These are phyloP conservation scores for Lactarius sp. DNA, from an alignment of 768 basidiomycete genomes.

Conservation along the genomic window DNA sequence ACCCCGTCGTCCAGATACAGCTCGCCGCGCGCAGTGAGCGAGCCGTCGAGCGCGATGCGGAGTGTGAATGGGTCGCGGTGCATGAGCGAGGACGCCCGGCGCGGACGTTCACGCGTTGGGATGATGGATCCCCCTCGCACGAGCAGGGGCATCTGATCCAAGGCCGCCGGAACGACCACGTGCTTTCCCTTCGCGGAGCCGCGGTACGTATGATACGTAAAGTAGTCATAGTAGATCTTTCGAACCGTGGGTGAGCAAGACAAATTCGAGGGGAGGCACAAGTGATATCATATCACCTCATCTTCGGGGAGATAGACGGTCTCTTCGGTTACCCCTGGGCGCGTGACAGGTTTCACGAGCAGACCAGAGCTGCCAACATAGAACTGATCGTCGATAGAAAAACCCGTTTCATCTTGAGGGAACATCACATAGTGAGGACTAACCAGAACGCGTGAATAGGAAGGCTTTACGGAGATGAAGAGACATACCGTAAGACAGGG, in stretches of 20 bases:
- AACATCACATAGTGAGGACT: constrained; percentile 96
- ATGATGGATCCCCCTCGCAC: constrained; percentile 90
- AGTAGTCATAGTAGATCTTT: constrained; percentile 94
- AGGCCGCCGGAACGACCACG: constrained; percentile 72
- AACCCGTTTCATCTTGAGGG: constrained; percentile 84
- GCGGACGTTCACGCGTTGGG: constrained; percentile 79
- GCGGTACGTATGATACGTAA: constrained; percentile 62
- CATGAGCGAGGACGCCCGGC: constrained; percentile 84
- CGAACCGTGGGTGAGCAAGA: background rate
- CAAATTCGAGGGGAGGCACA: constrained; percentile 9
- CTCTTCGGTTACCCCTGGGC: constrained; percentile 61
- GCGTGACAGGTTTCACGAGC: constrained; percentile 86
- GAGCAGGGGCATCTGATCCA: constrained; percentile 79
- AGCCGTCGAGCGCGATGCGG: constrained; percentile 68
- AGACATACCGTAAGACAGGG: constrained; percentile 72
- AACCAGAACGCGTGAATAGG: background rate
- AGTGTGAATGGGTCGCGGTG: constrained; percentile 91
- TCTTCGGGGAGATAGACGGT: constrained; percentile 84
- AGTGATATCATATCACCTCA: constrained; percentile 43
- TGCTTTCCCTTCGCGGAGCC: constrained; percentile 59
- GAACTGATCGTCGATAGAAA: constrained; percentile 90
- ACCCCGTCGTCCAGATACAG: constrained; percentile 96
- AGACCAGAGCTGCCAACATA: constrained; percentile 86
- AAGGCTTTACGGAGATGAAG: background rate
- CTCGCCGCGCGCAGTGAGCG: constrained; percentile 63